Percentiles rank a stretch among this genome's conserved stretches.
Conservation (phyloP, 1,284 basidiomycete species). For the Porogramme epimiltina region DNA sequence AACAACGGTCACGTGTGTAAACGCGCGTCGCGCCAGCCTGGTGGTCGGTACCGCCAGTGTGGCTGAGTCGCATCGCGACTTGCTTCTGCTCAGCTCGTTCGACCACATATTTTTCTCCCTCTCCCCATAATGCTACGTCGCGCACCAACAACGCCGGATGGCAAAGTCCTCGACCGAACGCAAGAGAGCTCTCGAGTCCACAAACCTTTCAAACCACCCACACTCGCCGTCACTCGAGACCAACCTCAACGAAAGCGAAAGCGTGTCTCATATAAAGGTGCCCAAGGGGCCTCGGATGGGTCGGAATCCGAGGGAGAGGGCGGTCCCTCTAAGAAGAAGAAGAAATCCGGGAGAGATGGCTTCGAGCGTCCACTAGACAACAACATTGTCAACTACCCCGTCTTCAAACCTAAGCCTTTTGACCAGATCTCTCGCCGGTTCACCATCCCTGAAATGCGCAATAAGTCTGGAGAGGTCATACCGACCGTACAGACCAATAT, state of each 20-base stretch:
- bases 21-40: slow-evolving; percentile 17
- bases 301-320: slow-evolving; percentile 37
- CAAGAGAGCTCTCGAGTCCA: slow-evolving; percentile 71
- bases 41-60: too few species aligned
- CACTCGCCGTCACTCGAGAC: slow-evolving; percentile 51
- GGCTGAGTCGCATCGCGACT: too few species aligned
- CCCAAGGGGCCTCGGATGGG: slow-evolving; percentile 53
- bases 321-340: slow-evolving; percentile 62
- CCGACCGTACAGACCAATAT: slow-evolving; percentile 66
- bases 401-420: slow-evolving; percentile 84
- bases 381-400: slow-evolving; percentile 76
- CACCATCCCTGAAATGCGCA: slow-evolving; percentile 86
- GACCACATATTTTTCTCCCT: slow-evolving; percentile 1
- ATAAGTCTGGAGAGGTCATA: slow-evolving; percentile 76
- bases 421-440: slow-evolving; percentile 70
- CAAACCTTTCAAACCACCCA: slow-evolving; percentile 82
- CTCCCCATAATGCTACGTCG: slow-evolving; percentile 60
- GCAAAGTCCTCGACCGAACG: slow-evolving; percentile 62
- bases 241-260: slow-evolving; percentile 81
- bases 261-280: slow-evolving; percentile 79
- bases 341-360: slow-evolving; percentile 50
- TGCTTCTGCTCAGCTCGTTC: not conserved
- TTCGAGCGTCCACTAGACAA: slow-evolving; percentile 40
- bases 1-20: slow-evolving; percentile 15
- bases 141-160: slow-evolving; percentile 68